A percentile compares a stretch with the other conserved stretches of the same genome.
Evolutionary conservation across 345 rosid genomes (phyloP).

Genomic region (Pelargonium nanum): DNA sequence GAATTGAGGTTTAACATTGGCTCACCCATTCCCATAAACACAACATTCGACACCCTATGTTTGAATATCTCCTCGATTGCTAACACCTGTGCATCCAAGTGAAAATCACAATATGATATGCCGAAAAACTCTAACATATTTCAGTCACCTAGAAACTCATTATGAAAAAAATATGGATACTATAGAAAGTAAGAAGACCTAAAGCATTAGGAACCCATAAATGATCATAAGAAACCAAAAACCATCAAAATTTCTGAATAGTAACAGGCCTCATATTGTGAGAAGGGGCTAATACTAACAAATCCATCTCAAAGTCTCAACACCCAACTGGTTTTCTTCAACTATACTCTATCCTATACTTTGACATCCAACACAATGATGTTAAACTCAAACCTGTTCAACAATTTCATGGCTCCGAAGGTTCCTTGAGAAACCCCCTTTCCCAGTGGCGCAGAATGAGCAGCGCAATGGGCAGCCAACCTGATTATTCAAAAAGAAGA

Average conservation of each 20-base stretch:
- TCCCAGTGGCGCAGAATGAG: constrained; percentile 99
- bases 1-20: constrained; percentile 92
- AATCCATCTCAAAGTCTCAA: no score
- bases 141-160: no score
- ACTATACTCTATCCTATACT: no score
- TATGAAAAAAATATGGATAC: no score
- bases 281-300: no score
- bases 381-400: constrained; percentile 52
- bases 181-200: no score
- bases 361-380: no score
- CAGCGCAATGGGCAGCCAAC: constrained; percentile 94
- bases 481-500: constrained; percentile 25
- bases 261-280: no score
- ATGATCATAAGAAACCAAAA: no score
- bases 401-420: constrained; percentile 79
- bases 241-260: no score
- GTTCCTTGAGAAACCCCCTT: constrained; percentile 92
- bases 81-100: constrained; percentile 42
- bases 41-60: constrained; percentile 94
- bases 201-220: not conserved
- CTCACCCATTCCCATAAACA: constrained; percentile 99
- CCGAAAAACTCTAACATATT: no score
- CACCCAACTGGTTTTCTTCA: no score
- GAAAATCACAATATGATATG: constrained; percentile 2
- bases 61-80: constrained; percentile 89